A percentile compares a stretch with the other conserved stretches of the same genome.
Conservation (phyloP, 768 basidiomycete species). For the Steccherinum ochraceum region DNA sequence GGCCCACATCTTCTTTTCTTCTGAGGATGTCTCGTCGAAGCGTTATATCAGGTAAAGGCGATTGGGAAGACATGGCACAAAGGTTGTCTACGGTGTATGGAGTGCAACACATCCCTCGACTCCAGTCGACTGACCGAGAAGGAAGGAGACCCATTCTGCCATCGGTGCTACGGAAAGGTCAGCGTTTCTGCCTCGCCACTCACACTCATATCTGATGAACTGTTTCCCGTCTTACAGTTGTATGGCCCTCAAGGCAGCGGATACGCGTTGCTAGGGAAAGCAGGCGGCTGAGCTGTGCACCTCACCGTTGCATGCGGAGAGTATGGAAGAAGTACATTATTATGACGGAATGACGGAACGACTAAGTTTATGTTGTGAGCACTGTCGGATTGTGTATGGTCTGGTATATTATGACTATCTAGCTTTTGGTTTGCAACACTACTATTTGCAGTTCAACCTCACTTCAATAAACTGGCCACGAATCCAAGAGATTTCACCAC, state of each 20-base stretch:
- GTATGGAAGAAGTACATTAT: neutral
- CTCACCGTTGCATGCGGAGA: neutral
- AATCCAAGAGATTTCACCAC: too few species aligned
- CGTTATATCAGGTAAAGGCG: slow-evolving; percentile 56
- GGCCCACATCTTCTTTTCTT: neutral
- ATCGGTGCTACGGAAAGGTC: slow-evolving; percentile 68
- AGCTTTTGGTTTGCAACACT: too few species aligned
- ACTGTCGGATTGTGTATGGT: neutral
- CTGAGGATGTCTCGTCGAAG: neutral
- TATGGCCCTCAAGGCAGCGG: slow-evolving; percentile 71
- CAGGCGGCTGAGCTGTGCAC: slow-evolving; percentile 32
- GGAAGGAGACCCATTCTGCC: slow-evolving; percentile 66
- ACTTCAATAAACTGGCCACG: too few species aligned
- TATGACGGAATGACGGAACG: neutral
- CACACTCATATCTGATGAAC: neutral
- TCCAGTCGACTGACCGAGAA: slow-evolving; percentile 70
- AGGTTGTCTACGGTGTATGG: slow-evolving; percentile 67
- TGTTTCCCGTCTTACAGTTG: slow-evolving; percentile 32
- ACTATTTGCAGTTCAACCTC: too few species aligned
- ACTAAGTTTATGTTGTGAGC: neutral
- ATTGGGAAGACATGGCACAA: slow-evolving; percentile 80
- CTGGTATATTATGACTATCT: neutral
- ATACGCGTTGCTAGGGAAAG: slow-evolving; percentile 62
- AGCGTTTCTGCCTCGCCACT: slow-evolving; percentile 6
- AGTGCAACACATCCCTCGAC: slow-evolving; percentile 64